Base-by-base conservation (phyloP, 495 filamentous ascomycete genomes). In the Daldinia caldariorum region DNA sequence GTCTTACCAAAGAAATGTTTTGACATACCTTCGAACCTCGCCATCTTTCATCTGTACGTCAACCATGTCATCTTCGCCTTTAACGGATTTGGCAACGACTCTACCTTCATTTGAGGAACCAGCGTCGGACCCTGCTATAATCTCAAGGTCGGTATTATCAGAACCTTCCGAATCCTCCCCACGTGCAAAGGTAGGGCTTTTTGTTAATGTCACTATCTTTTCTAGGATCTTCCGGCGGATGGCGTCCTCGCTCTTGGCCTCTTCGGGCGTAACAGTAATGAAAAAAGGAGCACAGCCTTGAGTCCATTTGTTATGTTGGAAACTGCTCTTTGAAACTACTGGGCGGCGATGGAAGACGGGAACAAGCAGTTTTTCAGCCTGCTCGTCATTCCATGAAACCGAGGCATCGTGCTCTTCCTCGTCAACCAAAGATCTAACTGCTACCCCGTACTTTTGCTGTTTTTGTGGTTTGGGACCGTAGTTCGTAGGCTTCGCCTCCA, bases 61-160 rank as follows among this genome's bases (percentile, higher is more conserved):
- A 3, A 98, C 92, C 67, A 97, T 88, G 55, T 91, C 92, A 68
- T 97, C 94, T 77, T 97, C 94, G 5, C 92, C 93, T 68, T 94
- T 90, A 10, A 97, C 88, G 7, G 93, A 97, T 57, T 81, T 82
- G 20, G 91, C 89, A 67, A 91, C 85, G 53, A 97, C 83, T 69
- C 89, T 89, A 6, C 87, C 85, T 66, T 91, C 91, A 14, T 84
- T 87, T 2, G 89, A 83, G 13, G 87, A 91, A 63, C 91, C 87
- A 1, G 85, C 88, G 76, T 95, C 93, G 20, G 93, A 93, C 37
- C 88, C 89, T 54, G 89, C 82, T 31, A 94, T 85, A 13, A 90
- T 85, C 70, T 96, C 93, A 0, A 88, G 85, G 66, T 92, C 92
- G 56, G 80, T 81, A 37, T 63, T 79, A 43, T 92, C 89, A 2